These are phyloP conservation scores for Pseudisothecium myosuroides DNA, from an alignment of 225 moss, liverwort and hornwort genomes.

Conservation along the genomic window DNA sequence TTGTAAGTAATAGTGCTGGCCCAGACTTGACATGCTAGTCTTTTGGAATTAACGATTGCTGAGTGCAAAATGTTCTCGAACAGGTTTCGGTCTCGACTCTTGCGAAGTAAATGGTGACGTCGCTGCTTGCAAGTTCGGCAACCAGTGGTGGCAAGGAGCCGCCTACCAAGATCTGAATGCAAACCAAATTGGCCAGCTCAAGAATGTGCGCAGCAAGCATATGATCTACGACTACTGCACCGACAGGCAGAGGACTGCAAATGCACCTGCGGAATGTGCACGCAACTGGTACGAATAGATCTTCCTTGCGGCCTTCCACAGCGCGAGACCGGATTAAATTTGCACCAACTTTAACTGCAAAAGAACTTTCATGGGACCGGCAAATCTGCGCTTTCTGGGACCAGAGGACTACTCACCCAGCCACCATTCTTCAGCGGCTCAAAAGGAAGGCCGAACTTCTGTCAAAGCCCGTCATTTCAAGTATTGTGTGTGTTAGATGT, in stretches of 20 bases:
- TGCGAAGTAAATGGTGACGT: slow-evolving; percentile 3
- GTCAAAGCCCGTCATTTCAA: neutral
- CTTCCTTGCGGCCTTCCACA: neutral
- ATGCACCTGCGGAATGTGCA: slow-evolving; percentile 24
- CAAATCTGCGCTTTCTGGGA: neutral
- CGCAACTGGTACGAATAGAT: slow-evolving; percentile 36
- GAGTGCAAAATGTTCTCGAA: neutral
- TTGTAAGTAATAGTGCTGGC: neutral
- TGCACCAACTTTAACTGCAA: neutral
- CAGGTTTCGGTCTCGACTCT: slow-evolving; percentile 32
- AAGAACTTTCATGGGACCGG: neutral
- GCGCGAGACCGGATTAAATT: neutral
- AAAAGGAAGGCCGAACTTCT: neutral
- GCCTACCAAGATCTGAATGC: slow-evolving; percentile 17
- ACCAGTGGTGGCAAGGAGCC: slow-evolving; percentile 31
- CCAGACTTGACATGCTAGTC: neutral
- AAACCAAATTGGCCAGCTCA: slow-evolving; percentile 33
- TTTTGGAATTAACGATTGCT: neutral
- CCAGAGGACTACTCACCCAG: neutral
- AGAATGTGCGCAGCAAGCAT: slow-evolving; percentile 11
- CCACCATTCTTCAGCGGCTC: neutral
- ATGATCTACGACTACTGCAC: slow-evolving; percentile 38
- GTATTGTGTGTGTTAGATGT: neutral
- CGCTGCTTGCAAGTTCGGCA: slow-evolving; percentile 12
- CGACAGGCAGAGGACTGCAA: slow-evolving; percentile 8